Percentiles rank a stretch among this genome's conserved stretches.
Evolutionary conservation across 176 grass and related monocot genomes (phyloP).

Genomic region (Metroxylon sagu): DNA sequence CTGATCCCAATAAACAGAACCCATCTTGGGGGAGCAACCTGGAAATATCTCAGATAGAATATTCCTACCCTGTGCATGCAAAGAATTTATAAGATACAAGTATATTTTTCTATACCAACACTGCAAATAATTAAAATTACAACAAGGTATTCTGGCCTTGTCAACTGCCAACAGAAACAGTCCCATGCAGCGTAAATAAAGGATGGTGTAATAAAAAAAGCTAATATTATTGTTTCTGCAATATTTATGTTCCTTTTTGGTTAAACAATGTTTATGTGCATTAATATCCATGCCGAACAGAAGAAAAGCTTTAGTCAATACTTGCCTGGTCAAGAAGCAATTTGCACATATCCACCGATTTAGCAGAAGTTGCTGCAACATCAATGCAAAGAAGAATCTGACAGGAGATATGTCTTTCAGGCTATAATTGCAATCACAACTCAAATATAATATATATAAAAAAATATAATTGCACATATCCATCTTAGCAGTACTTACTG

Average conservation of each 20-base stretch:
- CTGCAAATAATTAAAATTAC: too few relatives aligned
- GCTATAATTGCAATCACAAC: slow-evolving; percentile 12
- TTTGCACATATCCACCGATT: slow-evolving; percentile 67
- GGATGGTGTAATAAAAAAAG: too few relatives aligned
- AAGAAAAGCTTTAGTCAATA: slow-evolving; percentile 10
- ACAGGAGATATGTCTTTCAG: slow-evolving; percentile 29
- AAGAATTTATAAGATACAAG: too few relatives aligned
- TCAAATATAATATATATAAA: neutral
- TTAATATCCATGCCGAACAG: neutral
- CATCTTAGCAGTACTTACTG: slow-evolving; percentile 30
- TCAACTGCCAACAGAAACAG: too few relatives aligned
- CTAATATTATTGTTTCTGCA: too few relatives aligned
- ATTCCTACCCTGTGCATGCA: slow-evolving; percentile 41
- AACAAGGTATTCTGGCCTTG: too few relatives aligned
- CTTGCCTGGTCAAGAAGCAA: slow-evolving; percentile 73
- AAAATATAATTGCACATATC: neutral
- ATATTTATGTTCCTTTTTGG: too few relatives aligned
- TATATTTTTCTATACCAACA: too few relatives aligned
- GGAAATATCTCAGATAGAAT: slow-evolving; percentile 83
- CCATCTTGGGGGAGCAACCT: slow-evolving; percentile 51
- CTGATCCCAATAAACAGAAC: slow-evolving; percentile 87
- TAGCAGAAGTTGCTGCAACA: slow-evolving; percentile 72
- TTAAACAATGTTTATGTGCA: too few relatives aligned
- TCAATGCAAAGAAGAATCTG: slow-evolving; percentile 91
- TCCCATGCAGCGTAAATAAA: too few relatives aligned